Base-by-base conservation (phyloP, 2,329 filamentous ascomycete species). In the Colletotrichum tropicale region DNA sequence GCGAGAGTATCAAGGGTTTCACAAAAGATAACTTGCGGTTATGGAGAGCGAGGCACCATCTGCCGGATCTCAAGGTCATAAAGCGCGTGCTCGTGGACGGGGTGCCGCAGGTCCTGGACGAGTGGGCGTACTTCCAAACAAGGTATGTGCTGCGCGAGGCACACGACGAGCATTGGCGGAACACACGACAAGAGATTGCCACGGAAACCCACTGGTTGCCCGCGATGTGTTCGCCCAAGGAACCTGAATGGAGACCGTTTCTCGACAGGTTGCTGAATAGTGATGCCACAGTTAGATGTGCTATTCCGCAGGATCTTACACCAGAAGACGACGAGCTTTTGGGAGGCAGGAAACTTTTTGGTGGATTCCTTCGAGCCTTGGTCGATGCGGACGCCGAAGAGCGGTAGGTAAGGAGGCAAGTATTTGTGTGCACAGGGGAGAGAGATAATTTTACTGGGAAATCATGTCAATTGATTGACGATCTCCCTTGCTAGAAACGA, bases 51-150 rank as follows among this genome's bases (percentile, higher is more conserved):
- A 48, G 43, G 18, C 43, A 3, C 18, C 7, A 21, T 2, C 6
- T 48, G 43, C 43, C 43, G 3, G 7, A 48, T 12, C 43, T 21
- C 43, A 48, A 21, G 18, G 43, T 48, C 43, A 21, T 48, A 2
- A 0, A 5, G 43, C 43, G 43, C 43, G n/a, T 0, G 43, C 43
- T 48, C 18, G 0, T n/a, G 1, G 10, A 48, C 10, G 0, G 1
- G 43, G 0, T 0, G 13, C 43, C 10, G 43, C 43, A 48, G 43
- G 0, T 48, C 2, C n/a, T 48, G 0, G 13, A 48, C 10, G 43
- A 48, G 43, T 21, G 43, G 43, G 6, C n/a, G n/a, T 48, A 48
- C 43, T 48, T 48, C 43, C 43, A 48, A 48, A 48, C 43, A 9
- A 48, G 43, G 18, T 48, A 21, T 0, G 18, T 48, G 43, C 43